Conservation (phyloP, 257 asterid genomes). For the Eustoma russellianum region DNA sequence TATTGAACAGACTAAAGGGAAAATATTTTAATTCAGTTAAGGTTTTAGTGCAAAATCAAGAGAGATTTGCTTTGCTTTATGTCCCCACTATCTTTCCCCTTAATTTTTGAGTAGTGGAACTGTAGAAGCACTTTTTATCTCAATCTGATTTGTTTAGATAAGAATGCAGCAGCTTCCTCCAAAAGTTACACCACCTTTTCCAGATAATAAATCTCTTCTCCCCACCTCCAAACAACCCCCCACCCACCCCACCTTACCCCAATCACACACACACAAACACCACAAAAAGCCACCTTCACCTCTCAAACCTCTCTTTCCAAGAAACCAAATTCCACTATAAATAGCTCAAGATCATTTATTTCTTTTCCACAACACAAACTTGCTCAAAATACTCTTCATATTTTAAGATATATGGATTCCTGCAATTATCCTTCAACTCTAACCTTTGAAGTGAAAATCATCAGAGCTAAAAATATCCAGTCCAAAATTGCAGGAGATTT, state of each 20-base stretch:
- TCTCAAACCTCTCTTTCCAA: no score
- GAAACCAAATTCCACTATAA: conserved; percentile 18
- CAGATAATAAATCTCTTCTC: conserved; percentile 7
- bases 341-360: conserved; percentile 13
- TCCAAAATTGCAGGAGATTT: conserved; percentile 19
- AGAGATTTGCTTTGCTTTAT: no score
- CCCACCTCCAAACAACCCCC: background rate
- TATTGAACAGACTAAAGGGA: no score
- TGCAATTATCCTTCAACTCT: conserved; percentile 15
- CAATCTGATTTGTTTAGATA: no score
- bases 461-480: conserved; percentile 39
- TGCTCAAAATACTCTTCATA: conserved; percentile 3
- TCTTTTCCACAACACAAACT: conserved; percentile 13
- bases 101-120: no score
- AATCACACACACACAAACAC: no score
- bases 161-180: conserved; percentile 1
- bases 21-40: no score
- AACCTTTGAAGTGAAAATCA: conserved; percentile 31
- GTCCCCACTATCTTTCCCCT: no score
- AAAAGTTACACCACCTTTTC: conserved; percentile 10
- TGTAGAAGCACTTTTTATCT: no score
- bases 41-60: no score
- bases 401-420: conserved; percentile 19
- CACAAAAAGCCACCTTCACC: no score
- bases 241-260: background rate